phyloP scores from a whole-genome alignment of 2,329 filamentous ascomycete species.

The Ceratocystiopsis sp. region DNA sequence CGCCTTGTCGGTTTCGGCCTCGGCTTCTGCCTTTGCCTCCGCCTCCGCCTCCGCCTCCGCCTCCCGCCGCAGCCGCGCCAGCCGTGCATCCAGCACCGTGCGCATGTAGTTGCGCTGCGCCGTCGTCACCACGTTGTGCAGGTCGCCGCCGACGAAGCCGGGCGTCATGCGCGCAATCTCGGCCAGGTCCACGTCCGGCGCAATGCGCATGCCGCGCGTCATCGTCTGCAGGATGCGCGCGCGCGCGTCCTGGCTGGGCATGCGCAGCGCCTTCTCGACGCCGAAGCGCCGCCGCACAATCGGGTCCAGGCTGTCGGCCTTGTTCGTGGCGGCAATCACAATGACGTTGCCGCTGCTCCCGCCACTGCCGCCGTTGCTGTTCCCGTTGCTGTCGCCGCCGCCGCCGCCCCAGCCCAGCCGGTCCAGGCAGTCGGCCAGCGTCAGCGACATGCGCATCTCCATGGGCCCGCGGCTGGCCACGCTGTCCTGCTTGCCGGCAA shows the following conservation, averaged over 20 bases:
- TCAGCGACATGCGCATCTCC: constrained; percentile 64
- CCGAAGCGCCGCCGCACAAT: constrained; percentile 58
- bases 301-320: constrained; percentile 72
- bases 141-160: constrained; percentile 83
- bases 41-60: too few relatives aligned
- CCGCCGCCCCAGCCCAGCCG: constrained; percentile 52
- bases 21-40: too few relatives aligned
- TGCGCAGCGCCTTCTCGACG: constrained; percentile 71
- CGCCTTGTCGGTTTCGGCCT: too few relatives aligned
- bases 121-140: constrained; percentile 43
- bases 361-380: constrained; percentile 13
- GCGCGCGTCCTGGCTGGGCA: constrained; percentile 64
- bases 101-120: constrained; percentile 14
- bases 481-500: constrained; percentile 64
- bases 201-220: constrained; percentile 46
- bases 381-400: constrained; percentile 30
- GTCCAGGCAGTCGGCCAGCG: constrained; percentile 77
- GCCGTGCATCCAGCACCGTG: not conserved
- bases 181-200: constrained; percentile 54
- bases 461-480: constrained; percentile 41
- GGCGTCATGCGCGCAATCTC: constrained; percentile 69
- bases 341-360: constrained; percentile 39
- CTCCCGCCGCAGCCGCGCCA: constrained; percentile 1
- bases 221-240: constrained; percentile 63
- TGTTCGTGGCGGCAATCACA: constrained; percentile 80